Evolutionary conservation across 148 eudicot genomes (phyloP), one percentile per base, ranked within the genome.

Genomic region (Silene latifolia): DNA sequence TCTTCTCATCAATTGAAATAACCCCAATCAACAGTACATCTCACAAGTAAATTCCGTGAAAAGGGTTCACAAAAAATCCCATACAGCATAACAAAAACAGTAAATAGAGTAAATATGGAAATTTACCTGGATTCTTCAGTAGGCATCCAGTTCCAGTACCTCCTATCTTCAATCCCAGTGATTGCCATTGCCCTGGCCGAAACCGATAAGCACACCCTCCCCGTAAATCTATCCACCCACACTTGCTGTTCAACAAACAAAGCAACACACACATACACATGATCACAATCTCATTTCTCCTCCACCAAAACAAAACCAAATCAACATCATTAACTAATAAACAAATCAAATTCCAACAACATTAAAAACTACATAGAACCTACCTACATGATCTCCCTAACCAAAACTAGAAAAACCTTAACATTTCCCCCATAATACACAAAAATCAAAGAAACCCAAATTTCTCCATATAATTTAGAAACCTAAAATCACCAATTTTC

Each of bases 111-210:
- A 44, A 23, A 23, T 8, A 65, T 1, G 2, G 54, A 11, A 17
- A 19, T 53, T 65, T 67, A 94, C 98, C 98, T 88, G 74, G 97
- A 94, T 84, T 94, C 98, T 78, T 91, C 98, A 20, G 98, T 91
- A 19, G 95, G 86, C 76, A 88, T 69, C 98, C 98, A 94, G 79
- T 84, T 94, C 98, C 98, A 94, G 72, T 94, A 91, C 81, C 98
- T 85, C 82, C 93, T 80, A 84, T 94, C 98, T 54, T 94, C 98
- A 74, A 94, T 91, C 76, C 97, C 97, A 13, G 98, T 94, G 51
- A 94, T 94, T 6, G 88, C 65, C 98, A 94, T 87, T 65, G 85
- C 91, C 79, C 78, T 90, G 0, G 97, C 89, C 12, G 97, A 89
- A 21, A 91, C 82, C 10, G 97, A 86, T 82, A 90, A 79, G 85